phyloP scores from a whole-genome alignment of 768 basidiomycete species.

The Leccinum uliginosum region DNA sequence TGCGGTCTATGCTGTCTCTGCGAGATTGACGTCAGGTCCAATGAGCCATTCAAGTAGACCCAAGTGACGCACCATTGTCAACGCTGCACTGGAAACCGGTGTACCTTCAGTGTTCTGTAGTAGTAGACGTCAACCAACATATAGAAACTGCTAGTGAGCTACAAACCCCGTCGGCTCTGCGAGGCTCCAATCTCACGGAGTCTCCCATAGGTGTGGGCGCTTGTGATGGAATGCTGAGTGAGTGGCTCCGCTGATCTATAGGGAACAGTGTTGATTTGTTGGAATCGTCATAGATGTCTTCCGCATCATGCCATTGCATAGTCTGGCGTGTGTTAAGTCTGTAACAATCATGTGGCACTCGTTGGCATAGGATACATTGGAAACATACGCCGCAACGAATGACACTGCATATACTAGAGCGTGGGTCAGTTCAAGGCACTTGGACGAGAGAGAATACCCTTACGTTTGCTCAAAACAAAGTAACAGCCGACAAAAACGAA shows the following conservation, averaged over 20 bases:
- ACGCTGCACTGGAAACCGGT: not conserved
- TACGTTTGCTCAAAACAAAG: conserved; percentile 64
- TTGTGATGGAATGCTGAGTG: conserved; percentile 7
- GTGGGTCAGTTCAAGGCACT: conserved; percentile 1
- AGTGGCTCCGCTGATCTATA: not conserved
- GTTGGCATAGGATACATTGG: not conserved
- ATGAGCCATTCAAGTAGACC: not conserved
- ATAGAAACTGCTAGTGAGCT: not conserved
- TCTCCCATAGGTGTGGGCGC: not conserved
- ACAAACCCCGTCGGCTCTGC: conserved; percentile 8
- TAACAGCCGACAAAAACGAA: conserved; percentile 59
- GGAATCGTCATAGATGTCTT: conserved; percentile 31
- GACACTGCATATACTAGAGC: conserved; percentile 55
- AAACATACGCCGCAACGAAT: conserved; percentile 56
- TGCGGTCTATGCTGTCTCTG: conserved; percentile 2
- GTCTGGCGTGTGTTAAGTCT: conserved; percentile 60
- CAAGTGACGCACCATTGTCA: not conserved
- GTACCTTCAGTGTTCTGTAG: not conserved
- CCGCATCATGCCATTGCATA: conserved; percentile 52
- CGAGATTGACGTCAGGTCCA: not conserved
- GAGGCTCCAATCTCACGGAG: not conserved
- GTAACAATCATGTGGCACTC: conserved; percentile 10
- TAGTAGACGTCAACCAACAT: not conserved
- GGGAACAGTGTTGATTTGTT: not conserved
- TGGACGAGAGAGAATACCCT: conserved; percentile 20